Evolutionary conservation across 179 eudicot species (phyloP).

Genomic region (Beta lomatogona): DNA sequence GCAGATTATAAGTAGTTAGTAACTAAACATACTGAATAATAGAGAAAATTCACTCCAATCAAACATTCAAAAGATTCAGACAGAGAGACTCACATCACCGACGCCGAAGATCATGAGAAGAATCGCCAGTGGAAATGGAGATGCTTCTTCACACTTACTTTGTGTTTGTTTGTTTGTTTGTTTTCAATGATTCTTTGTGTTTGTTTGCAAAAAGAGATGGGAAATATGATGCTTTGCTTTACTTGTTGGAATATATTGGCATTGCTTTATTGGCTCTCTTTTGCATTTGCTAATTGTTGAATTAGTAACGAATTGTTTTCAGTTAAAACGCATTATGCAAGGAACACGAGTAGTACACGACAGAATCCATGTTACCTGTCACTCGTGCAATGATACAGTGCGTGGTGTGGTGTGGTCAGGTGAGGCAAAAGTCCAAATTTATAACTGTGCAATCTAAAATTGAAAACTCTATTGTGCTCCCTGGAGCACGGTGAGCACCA

Average conservation of each 20-base stretch:
- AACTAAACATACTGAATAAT: background rate
- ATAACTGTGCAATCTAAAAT: too few relatives aligned
- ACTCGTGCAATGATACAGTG: constrained; percentile 11
- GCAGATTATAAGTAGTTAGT: background rate
- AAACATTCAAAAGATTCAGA: background rate
- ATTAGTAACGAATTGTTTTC: too few relatives aligned
- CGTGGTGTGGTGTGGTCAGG: too few relatives aligned
- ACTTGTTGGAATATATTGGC: background rate
- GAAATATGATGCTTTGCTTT: constrained; percentile 13
- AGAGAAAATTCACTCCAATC: background rate
- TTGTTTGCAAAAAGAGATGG: background rate
- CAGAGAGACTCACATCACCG: background rate
- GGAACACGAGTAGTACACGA: background rate
- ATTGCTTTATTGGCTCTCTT: background rate
- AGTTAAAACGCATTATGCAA: background rate
- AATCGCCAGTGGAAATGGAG: background rate
- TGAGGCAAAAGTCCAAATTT: too few relatives aligned
- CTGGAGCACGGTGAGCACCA: too few relatives aligned
- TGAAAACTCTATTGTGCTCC: too few relatives aligned
- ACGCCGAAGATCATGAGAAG: background rate
- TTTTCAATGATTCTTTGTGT: background rate
- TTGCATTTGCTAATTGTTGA: background rate
- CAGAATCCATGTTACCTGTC: background rate
- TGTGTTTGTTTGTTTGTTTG: background rate
- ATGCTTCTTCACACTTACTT: background rate